Conservation (phyloP, 495 filamentous ascomycete species). For the Ramalina intermedia region DNA sequence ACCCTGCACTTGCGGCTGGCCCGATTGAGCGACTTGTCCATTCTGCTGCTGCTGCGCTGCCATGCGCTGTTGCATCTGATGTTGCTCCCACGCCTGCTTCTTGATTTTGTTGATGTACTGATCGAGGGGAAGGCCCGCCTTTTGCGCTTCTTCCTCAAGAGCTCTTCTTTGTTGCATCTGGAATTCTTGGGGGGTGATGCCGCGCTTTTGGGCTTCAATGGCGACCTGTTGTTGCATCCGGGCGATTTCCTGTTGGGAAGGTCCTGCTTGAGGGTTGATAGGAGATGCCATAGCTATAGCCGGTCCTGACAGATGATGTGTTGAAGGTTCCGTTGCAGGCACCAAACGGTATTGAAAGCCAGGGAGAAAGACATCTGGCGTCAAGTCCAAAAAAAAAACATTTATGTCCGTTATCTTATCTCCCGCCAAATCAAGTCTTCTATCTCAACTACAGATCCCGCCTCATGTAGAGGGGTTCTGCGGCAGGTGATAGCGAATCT, state of each 20-base stretch:
- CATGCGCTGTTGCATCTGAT: slow-evolving; percentile 30
- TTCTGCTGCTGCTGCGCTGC: slow-evolving; percentile 24
- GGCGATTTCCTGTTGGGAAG: slow-evolving; percentile 72
- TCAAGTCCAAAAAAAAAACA: background rate
- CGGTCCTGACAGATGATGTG: slow-evolving; percentile 18
- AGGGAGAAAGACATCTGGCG: no score
- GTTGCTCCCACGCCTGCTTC: slow-evolving; percentile 43
- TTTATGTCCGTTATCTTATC: no score
- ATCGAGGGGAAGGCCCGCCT: slow-evolving; percentile 44
- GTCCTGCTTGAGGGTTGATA: slow-evolving; percentile 40
- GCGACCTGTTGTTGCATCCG: slow-evolving; percentile 75
- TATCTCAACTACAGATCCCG: no score
- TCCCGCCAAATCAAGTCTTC: no score
- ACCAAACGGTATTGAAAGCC: no score
- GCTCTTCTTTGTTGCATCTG: slow-evolving; percentile 43
- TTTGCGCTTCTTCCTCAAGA: slow-evolving; percentile 47
- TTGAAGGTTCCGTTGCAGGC: background rate
- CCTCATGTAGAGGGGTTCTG: no score
- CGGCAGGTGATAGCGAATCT: no score
- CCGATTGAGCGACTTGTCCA: slow-evolving; percentile 22
- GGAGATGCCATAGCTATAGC: slow-evolving; percentile 28
- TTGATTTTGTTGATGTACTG: slow-evolving; percentile 53
- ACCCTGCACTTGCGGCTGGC: slow-evolving; percentile 10
- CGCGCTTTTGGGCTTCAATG: slow-evolving; percentile 55
- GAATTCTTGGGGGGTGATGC: slow-evolving; percentile 63